Evolutionary conservation across 257 asterid genomes (phyloP), one percentile per base, ranked within the genome.

Genomic region (Petunia secreta): DNA sequence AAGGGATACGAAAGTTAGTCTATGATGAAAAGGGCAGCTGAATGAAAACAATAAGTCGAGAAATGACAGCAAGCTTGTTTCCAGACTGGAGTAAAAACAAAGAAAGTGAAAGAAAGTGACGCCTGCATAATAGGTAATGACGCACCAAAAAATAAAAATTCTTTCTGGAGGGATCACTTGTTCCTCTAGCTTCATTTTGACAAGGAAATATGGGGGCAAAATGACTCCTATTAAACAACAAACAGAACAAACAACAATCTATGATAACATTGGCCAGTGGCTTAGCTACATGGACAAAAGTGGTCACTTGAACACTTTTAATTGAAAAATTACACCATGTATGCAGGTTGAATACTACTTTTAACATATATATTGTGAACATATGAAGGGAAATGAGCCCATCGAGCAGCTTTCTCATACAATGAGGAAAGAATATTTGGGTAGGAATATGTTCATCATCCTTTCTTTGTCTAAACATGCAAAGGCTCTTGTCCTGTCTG

Each of bases 41-140:
- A 69, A 37, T 37, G 44, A 63, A 48, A 71, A 25, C 13, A 48
- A 71, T 71, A 10, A 36, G 60, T 48, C 43, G 13, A 71, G 25
- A 71, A 71, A 2, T 25, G 77, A 34, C 60, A 71, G 77, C 10
- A 34, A 71, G 77, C 13, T 71, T 71, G n/a, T 46, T 71, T 46
- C 5, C 77, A 10, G 6, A 10, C 11, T 1, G 3, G 8, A 41
- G 13, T 60, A 60, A 60, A 5, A 68, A 44, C 58, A 16, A 69
- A 25, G 25, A 25, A 25, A 25, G 25, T 25, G 25, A 25, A 25
- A 2, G 77, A 69, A 46, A 46, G 59, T 69, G 77, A 69, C 59
- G 10, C 41, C 13, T 44, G 25, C 41, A 4, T 9, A 11, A 10
- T 46, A 50, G 54, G 3, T 48, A 69, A 58, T 69, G 25, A 48